A percentile compares a stretch with the other conserved stretches of the same genome.
phyloP scores from a whole-genome alignment of 2,329 filamentous ascomycete genomes.

The Xylaria sp. region DNA sequence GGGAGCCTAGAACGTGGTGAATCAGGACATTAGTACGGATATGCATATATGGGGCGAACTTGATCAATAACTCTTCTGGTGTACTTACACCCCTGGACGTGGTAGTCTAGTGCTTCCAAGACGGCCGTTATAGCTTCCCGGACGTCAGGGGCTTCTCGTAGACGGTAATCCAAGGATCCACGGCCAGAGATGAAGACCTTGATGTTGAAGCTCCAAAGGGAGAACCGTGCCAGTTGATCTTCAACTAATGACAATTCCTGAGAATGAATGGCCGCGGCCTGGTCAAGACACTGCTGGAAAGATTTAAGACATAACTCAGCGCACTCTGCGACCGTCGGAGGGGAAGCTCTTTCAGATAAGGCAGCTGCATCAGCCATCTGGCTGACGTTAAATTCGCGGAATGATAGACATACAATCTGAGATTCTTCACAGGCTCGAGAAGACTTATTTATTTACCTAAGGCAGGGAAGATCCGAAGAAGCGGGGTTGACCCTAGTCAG shows the following conservation, averaged over 20 bases:
- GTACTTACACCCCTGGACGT: neutral
- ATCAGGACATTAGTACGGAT: too few relatives aligned
- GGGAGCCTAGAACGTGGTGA: too few relatives aligned
- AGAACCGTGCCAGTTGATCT: conserved; percentile 1
- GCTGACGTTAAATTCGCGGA: too few relatives aligned
- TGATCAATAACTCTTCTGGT: neutral
- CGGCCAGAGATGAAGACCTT: neutral
- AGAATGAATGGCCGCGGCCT: neutral
- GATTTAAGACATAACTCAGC: neutral
- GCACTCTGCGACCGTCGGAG: neutral
- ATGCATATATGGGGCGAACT: too few relatives aligned
- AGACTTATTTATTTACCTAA: too few relatives aligned
- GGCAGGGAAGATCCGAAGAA: too few relatives aligned
- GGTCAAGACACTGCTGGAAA: conserved; percentile 1
- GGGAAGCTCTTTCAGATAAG: neutral
- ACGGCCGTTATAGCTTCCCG: neutral
- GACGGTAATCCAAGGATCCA: neutral
- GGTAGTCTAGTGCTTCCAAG: neutral
- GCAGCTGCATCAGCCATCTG: too few relatives aligned
- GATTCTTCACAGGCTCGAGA: too few relatives aligned
- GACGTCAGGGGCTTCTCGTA: neutral
- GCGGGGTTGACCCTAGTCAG: too few relatives aligned
- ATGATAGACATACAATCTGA: too few relatives aligned
- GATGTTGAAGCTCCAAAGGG: neutral
- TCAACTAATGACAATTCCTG: neutral